Base-by-base conservation (phyloP, 192 early-diverging fungal species). In the Coemansia biformis region DNA sequence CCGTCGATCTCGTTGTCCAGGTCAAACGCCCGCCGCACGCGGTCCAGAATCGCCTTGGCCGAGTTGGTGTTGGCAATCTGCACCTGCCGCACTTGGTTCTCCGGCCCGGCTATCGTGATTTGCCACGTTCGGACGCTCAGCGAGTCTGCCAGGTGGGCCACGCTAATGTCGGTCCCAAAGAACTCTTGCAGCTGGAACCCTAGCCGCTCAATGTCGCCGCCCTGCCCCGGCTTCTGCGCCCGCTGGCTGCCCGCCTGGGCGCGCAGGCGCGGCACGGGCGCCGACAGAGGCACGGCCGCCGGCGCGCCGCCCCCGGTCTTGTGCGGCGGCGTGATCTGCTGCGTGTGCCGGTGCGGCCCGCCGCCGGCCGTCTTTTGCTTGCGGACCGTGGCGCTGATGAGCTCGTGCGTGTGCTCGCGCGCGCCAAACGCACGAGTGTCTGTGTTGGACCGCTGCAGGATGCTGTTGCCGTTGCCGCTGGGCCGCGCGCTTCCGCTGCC, bases 21-120 rank as follows among this genome's bases (percentile, higher is more conserved):
- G 30, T 87, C 83, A 67, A 96, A 96, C 43, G 92, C 91, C 50
- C 79, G 77, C 34, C 90, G 63, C 4, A 96, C 82, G 30, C 75
- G 77, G 34, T 78, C 67, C 51, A 91, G 75, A 15, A 96, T 84
- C 18, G 76, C 66, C 19, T 56, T 53, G 1, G 87, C 86, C 23
- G 88, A 86, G 38, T 64, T 81, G 8, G 83, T 66, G 51, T 81
- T 78, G 24, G 81, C 78, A 17, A 94, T 83, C 36, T 88, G 77
- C 24, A 96, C 88, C 19, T 86, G 83, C 35, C 88, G 83, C 7
- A 78, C 78, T 51, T 93, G 83, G 30, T 85, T 82, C 36, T 86
- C 83, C 11, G 87, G 81, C n/a, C 88, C 88, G 38, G 82, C 76
- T 9, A 94, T 86, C 22, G 84, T 71, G 16, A 94, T 82, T 26